Conservation (phyloP, 805 yeast genomes). For the Soucietia sequanensis region DNA sequence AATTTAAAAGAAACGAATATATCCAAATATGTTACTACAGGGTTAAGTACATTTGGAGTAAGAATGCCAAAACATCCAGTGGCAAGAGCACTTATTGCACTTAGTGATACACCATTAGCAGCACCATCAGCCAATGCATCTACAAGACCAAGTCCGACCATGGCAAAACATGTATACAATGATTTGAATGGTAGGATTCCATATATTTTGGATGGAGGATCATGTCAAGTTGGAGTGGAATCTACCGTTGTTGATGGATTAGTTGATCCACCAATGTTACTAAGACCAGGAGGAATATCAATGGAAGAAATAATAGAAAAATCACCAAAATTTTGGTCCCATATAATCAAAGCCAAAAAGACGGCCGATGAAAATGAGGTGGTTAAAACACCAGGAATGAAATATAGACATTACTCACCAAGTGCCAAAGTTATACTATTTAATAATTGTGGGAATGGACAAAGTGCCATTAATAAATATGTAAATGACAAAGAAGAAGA, state of each 20-base stretch:
- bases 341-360: constrained; percentile 61
- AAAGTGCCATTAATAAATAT: constrained; percentile 26
- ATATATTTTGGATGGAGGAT: constrained; percentile 85
- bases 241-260: constrained; percentile 93
- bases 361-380: constrained; percentile 65
- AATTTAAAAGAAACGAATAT: constrained; percentile 30
- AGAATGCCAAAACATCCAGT: constrained; percentile 84
- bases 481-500: constrained; percentile 13
- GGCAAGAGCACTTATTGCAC: constrained; percentile 84
- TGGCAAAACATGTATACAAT: constrained; percentile 78
- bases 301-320: constrained; percentile 63
- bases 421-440: constrained; percentile 76
- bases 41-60: constrained; percentile 88
- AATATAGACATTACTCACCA: constrained; percentile 94
- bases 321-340: constrained; percentile 71
- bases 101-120: constrained; percentile 86
- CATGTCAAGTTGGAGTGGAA: constrained; percentile 86
- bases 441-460: constrained; percentile 47
- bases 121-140: constrained; percentile 98
- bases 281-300: constrained; percentile 93
- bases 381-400: constrained; percentile 96
- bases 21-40: constrained; percentile 78
- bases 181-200: constrained; percentile 84
- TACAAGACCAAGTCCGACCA: constrained; percentile 90
- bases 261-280: constrained; percentile 75